phyloP scores from a whole-genome alignment of 1,284 basidiomycete genomes.

The Lentinula novae-zelandiae region DNA sequence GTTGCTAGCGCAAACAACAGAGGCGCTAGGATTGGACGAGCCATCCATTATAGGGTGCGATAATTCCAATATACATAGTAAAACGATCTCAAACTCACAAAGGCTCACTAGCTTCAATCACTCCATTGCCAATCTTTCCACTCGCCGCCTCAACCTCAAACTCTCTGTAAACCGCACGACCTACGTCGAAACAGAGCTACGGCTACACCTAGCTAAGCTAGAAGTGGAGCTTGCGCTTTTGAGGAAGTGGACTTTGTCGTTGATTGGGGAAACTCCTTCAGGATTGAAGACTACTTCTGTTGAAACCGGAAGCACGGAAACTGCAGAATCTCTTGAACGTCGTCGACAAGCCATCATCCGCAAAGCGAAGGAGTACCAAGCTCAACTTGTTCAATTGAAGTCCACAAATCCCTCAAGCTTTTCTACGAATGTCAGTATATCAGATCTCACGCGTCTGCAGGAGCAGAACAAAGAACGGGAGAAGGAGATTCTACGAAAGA shows the following conservation, averaged over 20 bases:
- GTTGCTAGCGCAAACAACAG: too few relatives aligned
- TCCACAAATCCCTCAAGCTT: neutral
- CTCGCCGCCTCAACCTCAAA: conserved; percentile 27
- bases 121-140: conserved; percentile 31
- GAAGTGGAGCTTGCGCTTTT: neutral
- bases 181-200: conserved; percentile 34
- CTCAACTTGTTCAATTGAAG: neutral
- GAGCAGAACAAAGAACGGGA: conserved; percentile 4
- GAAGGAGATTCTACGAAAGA: conserved; percentile 34
- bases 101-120: conserved; percentile 20
- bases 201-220: conserved; percentile 25
- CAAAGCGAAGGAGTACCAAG: conserved; percentile 11
- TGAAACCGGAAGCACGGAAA: neutral
- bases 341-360: conserved; percentile 2
- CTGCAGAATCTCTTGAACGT: neutral
- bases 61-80: neutral
- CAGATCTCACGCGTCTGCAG: conserved; percentile 18
- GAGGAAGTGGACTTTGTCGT: neutral
- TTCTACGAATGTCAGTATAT: conserved; percentile 29
- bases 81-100: neutral
- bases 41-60: too few relatives aligned
- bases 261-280: neutral
- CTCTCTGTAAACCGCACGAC: conserved; percentile 29
- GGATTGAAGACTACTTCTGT: neutral
- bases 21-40: too few relatives aligned